Evolutionary conservation across 139 green algal species (phyloP).

Genomic region (Parachlorella kessleri): DNA sequence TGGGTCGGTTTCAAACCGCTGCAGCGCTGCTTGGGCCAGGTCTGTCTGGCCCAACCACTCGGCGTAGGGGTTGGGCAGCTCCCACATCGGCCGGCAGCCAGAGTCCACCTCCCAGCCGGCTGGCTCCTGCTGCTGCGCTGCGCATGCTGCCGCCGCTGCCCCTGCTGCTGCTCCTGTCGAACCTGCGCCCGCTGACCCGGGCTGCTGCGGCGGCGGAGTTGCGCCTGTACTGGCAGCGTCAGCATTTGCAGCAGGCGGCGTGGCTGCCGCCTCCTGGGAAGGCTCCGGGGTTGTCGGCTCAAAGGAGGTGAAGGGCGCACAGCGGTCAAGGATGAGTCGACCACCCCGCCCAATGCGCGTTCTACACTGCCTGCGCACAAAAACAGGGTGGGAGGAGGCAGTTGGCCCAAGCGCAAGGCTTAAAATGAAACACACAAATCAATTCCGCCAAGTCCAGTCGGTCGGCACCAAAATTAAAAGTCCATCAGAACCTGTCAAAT

Average conservation of each 20-base stretch:
- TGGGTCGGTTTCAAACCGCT: neutral
- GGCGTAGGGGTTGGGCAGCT: slow-evolving; percentile 37
- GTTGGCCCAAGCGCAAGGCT: no score
- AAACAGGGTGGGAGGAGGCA: no score
- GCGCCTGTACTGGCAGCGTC: neutral
- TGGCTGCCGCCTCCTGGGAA: neutral
- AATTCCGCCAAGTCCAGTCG: no score
- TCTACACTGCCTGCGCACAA: neutral
- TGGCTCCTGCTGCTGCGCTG: neutral
- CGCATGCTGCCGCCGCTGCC: neutral
- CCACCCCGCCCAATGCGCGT: slow-evolving; percentile 60
- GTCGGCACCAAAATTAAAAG: no score
- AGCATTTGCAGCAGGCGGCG: neutral
- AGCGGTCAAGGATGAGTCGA: slow-evolving; percentile 56
- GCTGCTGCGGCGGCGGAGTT: neutral
- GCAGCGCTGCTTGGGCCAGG: slow-evolving; percentile 24
- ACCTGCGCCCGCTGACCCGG: neutral
- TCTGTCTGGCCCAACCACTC: slow-evolving; percentile 26
- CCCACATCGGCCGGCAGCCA: slow-evolving; percentile 15
- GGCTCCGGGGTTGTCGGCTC: slow-evolving; percentile 9
- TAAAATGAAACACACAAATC: no score
- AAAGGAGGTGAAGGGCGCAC: slow-evolving; percentile 25
- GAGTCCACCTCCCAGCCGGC: neutral
- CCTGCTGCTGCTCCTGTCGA: neutral
- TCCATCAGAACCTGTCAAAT: no score